These are phyloP conservation scores for Blastocystis sp. DNA, from an alignment of 352 stramenopile genomes.

Conservation along the genomic window DNA sequence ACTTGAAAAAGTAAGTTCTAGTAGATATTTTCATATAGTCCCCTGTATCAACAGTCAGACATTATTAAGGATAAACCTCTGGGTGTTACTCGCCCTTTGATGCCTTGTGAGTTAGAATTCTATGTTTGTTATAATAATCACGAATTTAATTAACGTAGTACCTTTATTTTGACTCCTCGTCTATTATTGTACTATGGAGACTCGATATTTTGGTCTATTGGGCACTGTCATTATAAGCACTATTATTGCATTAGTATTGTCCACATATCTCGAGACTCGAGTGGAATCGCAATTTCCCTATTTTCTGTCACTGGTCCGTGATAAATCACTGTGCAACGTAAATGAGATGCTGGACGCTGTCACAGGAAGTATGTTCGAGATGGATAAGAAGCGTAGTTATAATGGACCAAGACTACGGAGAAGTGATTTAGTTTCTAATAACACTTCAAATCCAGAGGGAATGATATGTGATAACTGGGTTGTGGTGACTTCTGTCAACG, in stretches of 20 bases:
- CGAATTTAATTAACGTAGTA: neutral
- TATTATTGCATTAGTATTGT: neutral
- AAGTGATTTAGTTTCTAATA: neutral
- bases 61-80: slow-evolving; percentile 22
- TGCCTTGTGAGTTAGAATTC: neutral
- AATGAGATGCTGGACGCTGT: slow-evolving; percentile 38
- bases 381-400: slow-evolving; percentile 49
- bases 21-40: neutral
- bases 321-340: neutral
- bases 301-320: slow-evolving; percentile 6
- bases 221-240: neutral
- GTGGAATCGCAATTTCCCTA: neutral
- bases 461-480: slow-evolving; percentile 40
- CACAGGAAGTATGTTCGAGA: slow-evolving; percentile 8
- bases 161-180: neutral
- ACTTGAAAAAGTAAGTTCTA: neutral
- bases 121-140: neutral
- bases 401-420: neutral
- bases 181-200: neutral
- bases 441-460: neutral
- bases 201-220: neutral
- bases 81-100: slow-evolving; percentile 2
- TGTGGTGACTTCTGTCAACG: slow-evolving; percentile 47
- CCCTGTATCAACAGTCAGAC: neutral
- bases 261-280: neutral